phyloP scores from a whole-genome alignment of 768 basidiomycete genomes.

The Podaxis sp. region DNA sequence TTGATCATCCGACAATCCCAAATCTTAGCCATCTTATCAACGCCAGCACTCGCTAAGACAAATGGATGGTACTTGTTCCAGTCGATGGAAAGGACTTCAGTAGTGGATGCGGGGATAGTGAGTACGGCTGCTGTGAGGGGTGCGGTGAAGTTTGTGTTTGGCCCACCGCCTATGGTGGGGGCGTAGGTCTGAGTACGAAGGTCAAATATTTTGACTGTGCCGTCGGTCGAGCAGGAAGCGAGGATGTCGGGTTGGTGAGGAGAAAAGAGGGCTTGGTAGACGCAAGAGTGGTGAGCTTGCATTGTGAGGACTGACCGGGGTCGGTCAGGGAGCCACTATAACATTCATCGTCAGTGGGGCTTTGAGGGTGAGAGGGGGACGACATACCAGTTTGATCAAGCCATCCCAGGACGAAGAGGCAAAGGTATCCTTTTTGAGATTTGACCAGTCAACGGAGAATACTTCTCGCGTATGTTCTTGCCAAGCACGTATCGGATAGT shows the following conservation, averaged over 20 bases:
- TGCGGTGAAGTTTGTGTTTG: constrained; percentile 58
- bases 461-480: constrained; percentile 93
- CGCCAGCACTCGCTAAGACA: constrained; percentile 73
- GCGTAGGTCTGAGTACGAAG: constrained; percentile 63
- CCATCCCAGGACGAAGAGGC: constrained; percentile 93
- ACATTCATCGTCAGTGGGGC: constrained; percentile 5
- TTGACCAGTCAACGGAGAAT: constrained; percentile 95
- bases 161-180: constrained; percentile 34
- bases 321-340: constrained; percentile 84
- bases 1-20: constrained; percentile 91
- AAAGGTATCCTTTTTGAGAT: constrained; percentile 86
- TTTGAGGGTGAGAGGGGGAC: not conserved
- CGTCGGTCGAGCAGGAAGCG: constrained; percentile 85
- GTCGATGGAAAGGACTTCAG: constrained; percentile 80
- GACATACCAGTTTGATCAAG: constrained; percentile 77
- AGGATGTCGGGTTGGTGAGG: constrained; percentile 85
- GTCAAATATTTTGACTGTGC: constrained; percentile 83
- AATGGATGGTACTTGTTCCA: constrained; percentile 93
- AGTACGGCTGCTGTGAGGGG: constrained; percentile 71
- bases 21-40: constrained; percentile 73
- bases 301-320: constrained; percentile 79
- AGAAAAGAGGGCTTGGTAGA: constrained; percentile 90
- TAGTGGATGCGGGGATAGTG: constrained; percentile 75
- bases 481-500: constrained; percentile 88
- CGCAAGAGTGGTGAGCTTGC: constrained; percentile 80